Conservation (phyloP, 768 basidiomycete genomes). For the Phaffia tasmanica region DNA sequence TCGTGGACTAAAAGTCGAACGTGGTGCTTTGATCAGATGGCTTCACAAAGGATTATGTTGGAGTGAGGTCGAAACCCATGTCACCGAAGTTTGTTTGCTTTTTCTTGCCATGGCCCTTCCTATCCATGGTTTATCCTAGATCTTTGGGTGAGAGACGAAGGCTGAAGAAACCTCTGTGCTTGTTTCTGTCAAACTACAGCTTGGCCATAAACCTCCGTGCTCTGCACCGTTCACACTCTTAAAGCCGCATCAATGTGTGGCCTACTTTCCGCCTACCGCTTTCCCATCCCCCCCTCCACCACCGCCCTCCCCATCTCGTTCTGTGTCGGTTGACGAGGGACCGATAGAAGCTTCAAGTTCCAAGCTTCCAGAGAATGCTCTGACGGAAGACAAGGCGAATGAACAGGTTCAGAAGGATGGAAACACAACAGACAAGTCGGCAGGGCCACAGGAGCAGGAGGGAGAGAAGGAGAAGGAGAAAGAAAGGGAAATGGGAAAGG, state of each 20-base stretch:
- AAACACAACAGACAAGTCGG: neutral
- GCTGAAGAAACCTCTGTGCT: neutral
- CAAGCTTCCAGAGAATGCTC: neutral
- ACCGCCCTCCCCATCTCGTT: slow-evolving; percentile 12
- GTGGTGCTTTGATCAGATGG: slow-evolving; percentile 23
- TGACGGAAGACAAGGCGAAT: slow-evolving; percentile 9
- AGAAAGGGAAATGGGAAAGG: neutral
- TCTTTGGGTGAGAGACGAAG: neutral
- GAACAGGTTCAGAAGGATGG: slow-evolving; percentile 1
- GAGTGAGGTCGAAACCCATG: slow-evolving; percentile 24
- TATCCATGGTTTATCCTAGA: neutral
- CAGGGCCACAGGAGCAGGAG: neutral
- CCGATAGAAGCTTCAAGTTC: neutral
- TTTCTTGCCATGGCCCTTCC: neutral
- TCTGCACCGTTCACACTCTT: slow-evolving; percentile 22
- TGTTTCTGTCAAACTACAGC: neutral
- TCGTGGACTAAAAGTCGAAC: slow-evolving; percentile 3
- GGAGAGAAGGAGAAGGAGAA: slow-evolving; percentile 3
- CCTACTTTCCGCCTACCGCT: slow-evolving; percentile 9
- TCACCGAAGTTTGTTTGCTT: slow-evolving; percentile 9
- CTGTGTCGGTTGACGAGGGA: slow-evolving; percentile 4
- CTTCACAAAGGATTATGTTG: slow-evolving; percentile 22
- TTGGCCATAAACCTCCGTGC: slow-evolving; percentile 20
- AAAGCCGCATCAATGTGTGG: slow-evolving; percentile 13
- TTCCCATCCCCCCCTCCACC: slow-evolving; percentile 17